Evolutionary conservation across 2,329 filamentous ascomycete species (phyloP), one percentile per base, ranked within the genome.

Genomic region (Apiospora aurea): DNA sequence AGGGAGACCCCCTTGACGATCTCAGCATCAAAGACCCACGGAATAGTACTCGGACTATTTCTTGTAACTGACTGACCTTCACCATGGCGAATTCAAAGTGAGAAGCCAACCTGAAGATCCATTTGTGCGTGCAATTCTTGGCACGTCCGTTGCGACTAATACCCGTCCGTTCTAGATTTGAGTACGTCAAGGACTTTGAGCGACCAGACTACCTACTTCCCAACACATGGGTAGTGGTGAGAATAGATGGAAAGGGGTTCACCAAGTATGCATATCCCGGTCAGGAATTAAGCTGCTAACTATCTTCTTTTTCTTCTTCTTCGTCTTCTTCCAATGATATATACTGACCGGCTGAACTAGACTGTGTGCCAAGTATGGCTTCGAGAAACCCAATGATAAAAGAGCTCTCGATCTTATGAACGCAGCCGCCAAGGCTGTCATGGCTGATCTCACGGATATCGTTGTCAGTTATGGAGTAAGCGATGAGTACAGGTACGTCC

Each of bases 401-500:
- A 89, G 94, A 75, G 96, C 95, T 0, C 85, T 98, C 16, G 90
- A 97, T 81, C 90, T 99, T 75, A 98, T 99, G 96, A 99, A 99
- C 79, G 90, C 91, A 1, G 95, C 95, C 2, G 96, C 96, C n/a
- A 89, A 90, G 73, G 92, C 92, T 7, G 94, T 98, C 67, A 90
- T 98, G 83, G 89, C 89, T 74, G 93, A 97, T 69, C 84, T 98
- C 34, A 91, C 94, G 4, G 96, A 98, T 78, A 90, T 98, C 75
- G 90, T 92, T 8, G 89, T 98, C 74, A 95, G 93, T 0, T 99
- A 98, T 77, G 96, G 96, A 1, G 91, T 97, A 75, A 98, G 95
- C 81, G 96, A 99, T 79, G 96, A 99, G 81, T 98, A 93, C 81
- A 96, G 91, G 90, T 92, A 83, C 70, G 49, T 7, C 67, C 16